Conservation (phyloP, 1,284 basidiomycete genomes). For the Porogramme epimiltina region DNA sequence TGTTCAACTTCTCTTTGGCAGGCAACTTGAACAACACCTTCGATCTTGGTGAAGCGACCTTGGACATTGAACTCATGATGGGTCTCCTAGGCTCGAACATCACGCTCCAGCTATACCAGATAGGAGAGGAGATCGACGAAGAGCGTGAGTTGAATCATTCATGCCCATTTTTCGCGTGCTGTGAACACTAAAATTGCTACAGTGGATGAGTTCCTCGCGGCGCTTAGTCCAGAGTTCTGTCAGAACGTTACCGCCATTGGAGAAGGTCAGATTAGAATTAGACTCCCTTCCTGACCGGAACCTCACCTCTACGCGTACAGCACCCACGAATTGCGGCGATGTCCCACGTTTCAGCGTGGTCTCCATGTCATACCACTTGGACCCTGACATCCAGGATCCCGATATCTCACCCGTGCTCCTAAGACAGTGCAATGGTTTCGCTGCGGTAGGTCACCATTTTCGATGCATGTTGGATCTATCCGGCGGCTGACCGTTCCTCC, state of each 20-base stretch:
- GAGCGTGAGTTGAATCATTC: neutral
- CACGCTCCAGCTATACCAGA: constrained; percentile 35
- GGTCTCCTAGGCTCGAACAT: constrained; percentile 40
- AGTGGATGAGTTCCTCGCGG: constrained; percentile 9
- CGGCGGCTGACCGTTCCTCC: too few species aligned
- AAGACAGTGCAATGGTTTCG: constrained; percentile 41
- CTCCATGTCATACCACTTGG: constrained; percentile 38
- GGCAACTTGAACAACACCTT: constrained; percentile 29
- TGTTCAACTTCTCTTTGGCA: neutral
- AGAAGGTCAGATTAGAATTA: constrained; percentile 46
- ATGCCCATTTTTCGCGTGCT: neutral
- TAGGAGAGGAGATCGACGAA: constrained; percentile 31
- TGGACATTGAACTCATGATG: constrained; percentile 55
- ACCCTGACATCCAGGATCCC: constrained; percentile 32
- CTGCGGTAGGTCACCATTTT: constrained; percentile 30
- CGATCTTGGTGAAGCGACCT: constrained; percentile 51
- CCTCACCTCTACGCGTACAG: constrained; percentile 30
- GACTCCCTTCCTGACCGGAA: neutral
- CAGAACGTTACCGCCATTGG: constrained; percentile 23
- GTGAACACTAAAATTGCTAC: neutral
- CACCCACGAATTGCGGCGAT: constrained; percentile 41
- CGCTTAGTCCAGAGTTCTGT: constrained; percentile 4
- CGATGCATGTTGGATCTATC: too few species aligned
- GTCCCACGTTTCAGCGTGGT: constrained; percentile 36
- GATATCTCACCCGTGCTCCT: constrained; percentile 26